Conservation (phyloP, 2,329 filamentous ascomycete species). For the Sclerotinia sclerotiorum region DNA sequence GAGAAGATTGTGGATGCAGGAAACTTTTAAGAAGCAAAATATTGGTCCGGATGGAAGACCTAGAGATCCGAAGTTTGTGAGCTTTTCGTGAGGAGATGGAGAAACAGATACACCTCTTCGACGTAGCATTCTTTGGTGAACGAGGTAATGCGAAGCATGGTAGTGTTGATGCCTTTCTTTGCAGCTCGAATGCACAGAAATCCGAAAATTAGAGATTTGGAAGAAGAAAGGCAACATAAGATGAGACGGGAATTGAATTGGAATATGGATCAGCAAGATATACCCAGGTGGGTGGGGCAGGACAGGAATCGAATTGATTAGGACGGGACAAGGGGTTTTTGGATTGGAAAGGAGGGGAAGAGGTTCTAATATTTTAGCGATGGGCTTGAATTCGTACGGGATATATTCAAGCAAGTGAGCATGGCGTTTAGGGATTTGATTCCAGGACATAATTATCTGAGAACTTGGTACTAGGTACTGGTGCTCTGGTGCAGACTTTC, state of each 20-base stretch:
- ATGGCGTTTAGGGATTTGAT: conserved; percentile 3
- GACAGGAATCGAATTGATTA: neutral
- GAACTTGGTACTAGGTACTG: neutral
- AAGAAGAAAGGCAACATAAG: neutral
- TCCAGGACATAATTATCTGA: neutral
- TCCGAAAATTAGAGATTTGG: too few relatives aligned
- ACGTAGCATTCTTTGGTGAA: neutral
- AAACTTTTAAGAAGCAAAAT: conserved; percentile 79
- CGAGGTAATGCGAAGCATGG: neutral
- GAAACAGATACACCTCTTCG: neutral
- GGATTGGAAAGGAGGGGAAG: neutral
- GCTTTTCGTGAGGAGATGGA: conserved; percentile 55
- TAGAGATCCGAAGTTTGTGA: conserved; percentile 92
- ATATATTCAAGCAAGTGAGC: conserved; percentile 2
- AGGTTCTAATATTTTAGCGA: neutral
- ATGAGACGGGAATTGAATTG: neutral
- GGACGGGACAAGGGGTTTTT: neutral
- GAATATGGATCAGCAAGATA: conserved; percentile 3
- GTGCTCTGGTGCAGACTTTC: neutral
- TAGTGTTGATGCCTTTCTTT: neutral
- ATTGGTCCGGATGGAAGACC: conserved; percentile 87
- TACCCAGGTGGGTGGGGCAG: neutral
- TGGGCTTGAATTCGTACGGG: neutral
- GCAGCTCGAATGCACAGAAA: neutral
- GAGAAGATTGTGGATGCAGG: conserved; percentile 79